These are phyloP conservation scores for Perkinsus chesapeaki DNA, from an alignment of 169 alveolate species.

Conservation along the genomic window DNA sequence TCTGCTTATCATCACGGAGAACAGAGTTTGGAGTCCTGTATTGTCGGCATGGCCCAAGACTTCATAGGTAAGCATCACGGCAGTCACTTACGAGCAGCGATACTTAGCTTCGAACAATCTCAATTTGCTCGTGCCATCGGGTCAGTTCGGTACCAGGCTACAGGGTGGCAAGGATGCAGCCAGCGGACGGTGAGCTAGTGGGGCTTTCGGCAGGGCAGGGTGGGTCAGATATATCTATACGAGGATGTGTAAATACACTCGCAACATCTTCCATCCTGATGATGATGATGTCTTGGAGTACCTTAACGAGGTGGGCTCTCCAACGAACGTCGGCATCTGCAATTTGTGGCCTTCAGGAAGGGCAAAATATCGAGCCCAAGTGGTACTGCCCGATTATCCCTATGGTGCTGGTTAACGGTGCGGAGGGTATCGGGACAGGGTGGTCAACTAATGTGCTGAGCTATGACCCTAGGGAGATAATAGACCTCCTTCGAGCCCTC, in stretches of 20 bases:
- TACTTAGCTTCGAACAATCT: conserved; percentile 41
- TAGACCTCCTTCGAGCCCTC: conserved; percentile 64
- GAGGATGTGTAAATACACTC: conserved; percentile 68
- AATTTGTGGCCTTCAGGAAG: conserved; percentile 79
- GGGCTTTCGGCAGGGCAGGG: conserved; percentile 23
- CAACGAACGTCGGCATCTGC: not conserved
- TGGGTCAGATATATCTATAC: conserved; percentile 80
- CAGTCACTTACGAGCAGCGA: conserved; percentile 14
- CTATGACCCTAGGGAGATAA: conserved; percentile 91
- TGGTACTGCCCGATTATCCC: conserved; percentile 98
- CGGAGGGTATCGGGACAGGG: conserved; percentile 99
- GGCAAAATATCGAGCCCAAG: conserved; percentile 96
- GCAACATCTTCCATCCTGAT: conserved; percentile 73
- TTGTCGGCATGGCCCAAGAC: conserved; percentile 97
- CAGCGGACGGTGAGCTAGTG: not conserved
- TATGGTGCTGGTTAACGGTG: conserved; percentile 94
- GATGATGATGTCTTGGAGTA: conserved; percentile 84
- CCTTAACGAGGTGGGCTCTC: conserved; percentile 50
- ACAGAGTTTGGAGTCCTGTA: conserved; percentile 86
- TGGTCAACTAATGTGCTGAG: conserved; percentile 88
- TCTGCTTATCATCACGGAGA: conserved; percentile 99
- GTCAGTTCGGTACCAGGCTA: conserved; percentile 98
- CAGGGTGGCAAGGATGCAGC: conserved; percentile 96
- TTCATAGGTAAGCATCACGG: conserved; percentile 93
- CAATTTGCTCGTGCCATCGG: conserved; percentile 86